A percentile compares a stretch with the other conserved stretches of the same genome.
Evolutionary conservation across 352 stramenopile genomes (phyloP).

Genomic region (Globisporangium acanthophoron): DNA sequence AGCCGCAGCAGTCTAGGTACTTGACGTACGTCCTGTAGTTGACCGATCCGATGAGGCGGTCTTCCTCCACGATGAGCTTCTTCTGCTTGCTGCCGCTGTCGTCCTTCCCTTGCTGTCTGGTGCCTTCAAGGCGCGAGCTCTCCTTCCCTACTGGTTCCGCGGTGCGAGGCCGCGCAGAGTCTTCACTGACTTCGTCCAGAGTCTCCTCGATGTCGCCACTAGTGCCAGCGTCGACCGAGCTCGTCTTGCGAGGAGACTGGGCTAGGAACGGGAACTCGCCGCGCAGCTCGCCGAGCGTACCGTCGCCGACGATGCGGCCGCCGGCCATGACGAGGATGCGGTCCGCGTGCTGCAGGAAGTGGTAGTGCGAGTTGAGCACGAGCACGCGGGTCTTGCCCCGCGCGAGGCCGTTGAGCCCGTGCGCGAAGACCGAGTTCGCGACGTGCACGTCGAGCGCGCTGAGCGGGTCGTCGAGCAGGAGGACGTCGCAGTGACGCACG

Average conservation of each 20-base stretch:
- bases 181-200: background rate
- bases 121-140: no score
- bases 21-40: constrained; percentile 37
- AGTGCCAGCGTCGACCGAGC: background rate
- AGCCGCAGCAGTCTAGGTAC: constrained; percentile 42
- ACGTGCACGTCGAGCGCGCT: constrained; percentile 56
- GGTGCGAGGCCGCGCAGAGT: no score
- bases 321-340: constrained; percentile 31
- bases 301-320: constrained; percentile 28
- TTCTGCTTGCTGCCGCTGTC: constrained; percentile 11
- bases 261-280: constrained; percentile 23
- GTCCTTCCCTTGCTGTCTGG: background rate
- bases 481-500: constrained; percentile 38
- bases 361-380: constrained; percentile 39
- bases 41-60: constrained; percentile 34
- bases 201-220: background rate
- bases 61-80: constrained; percentile 35
- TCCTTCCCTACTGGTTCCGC: no score
- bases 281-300: constrained; percentile 18
- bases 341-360: constrained; percentile 33
- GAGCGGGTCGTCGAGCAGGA: constrained; percentile 63
- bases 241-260: constrained; percentile 8
- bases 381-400: constrained; percentile 28
- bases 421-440: constrained; percentile 29
- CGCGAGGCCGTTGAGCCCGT: constrained; percentile 27